phyloP scores from a whole-genome alignment of 495 filamentous ascomycete genomes.

The Bathelium albidoporum region DNA sequence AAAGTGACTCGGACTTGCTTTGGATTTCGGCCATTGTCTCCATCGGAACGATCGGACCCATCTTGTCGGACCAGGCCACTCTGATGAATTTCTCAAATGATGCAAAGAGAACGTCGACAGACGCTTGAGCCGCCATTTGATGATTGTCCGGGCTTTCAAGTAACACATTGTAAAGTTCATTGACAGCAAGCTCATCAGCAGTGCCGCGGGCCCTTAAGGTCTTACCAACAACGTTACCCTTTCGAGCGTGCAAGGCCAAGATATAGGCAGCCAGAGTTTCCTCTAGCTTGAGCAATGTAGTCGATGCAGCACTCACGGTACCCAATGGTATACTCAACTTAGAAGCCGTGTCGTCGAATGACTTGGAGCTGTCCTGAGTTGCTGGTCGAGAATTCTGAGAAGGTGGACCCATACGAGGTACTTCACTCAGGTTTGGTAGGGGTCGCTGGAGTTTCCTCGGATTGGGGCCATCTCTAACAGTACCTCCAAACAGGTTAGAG shows the following conservation, averaged over 20 bases:
- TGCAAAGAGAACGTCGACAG: constrained; percentile 81
- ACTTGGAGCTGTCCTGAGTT: constrained; percentile 16
- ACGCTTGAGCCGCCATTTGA: constrained; percentile 61
- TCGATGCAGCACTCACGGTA: constrained; percentile 19
- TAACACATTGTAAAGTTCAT: constrained; percentile 83
- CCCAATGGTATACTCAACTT: constrained; percentile 1
- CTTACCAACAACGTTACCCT: constrained; percentile 74
- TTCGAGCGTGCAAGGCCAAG: constrained; percentile 67
- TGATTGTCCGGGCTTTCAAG: constrained; percentile 68
- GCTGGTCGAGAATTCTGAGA: constrained; percentile 10
- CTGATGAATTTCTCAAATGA: constrained; percentile 91
- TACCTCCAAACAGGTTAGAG: constrained; percentile 62
- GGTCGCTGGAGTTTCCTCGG: constrained; percentile 13
- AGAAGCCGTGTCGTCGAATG: constrained; percentile 7
- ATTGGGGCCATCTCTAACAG: constrained; percentile 22
- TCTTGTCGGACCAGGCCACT: constrained; percentile 78
- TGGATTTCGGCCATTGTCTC: constrained; percentile 59
- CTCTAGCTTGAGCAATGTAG: constrained; percentile 60
- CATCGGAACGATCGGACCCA: constrained; percentile 67
- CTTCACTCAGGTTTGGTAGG: constrained; percentile 20
- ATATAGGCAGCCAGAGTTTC: constrained; percentile 80
- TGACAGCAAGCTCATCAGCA: constrained; percentile 69
- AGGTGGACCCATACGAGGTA: constrained; percentile 3
- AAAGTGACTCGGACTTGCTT: constrained; percentile 58
- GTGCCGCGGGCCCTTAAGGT: constrained; percentile 57